phyloP scores from a whole-genome alignment of 2,329 filamentous ascomycete species.

The Nothophoma quercina region DNA sequence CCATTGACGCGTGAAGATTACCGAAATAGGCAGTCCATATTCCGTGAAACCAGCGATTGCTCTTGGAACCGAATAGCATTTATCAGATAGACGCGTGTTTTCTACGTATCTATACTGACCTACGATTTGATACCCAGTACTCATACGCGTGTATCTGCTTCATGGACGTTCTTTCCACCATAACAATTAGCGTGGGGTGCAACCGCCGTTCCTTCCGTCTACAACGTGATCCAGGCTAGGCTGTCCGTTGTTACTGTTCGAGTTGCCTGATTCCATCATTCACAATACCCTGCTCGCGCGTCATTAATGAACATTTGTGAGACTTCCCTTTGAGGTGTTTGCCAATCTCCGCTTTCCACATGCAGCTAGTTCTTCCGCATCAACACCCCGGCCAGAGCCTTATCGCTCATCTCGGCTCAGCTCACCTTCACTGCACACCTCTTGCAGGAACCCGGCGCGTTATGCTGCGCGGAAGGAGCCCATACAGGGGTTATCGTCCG shows the following conservation, averaged over 20 bases:
- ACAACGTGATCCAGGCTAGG: no score
- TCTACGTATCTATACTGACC: no score
- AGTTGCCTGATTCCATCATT: no score
- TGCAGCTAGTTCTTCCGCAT: conserved; percentile 3
- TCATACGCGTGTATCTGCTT: conserved; percentile 2
- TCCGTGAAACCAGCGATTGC: no score
- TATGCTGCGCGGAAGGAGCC: neutral
- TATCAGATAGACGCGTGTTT: conserved; percentile 9
- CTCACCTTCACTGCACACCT: neutral
- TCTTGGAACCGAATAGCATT: neutral
- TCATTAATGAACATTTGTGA: neutral
- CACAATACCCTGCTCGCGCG: no score
- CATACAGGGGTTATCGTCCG: neutral
- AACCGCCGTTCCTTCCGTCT: no score
- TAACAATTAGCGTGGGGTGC: neutral
- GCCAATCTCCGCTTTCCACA: conserved; percentile 5
- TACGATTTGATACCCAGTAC: neutral
- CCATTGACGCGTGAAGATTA: conserved; percentile 17
- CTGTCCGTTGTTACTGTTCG: neutral
- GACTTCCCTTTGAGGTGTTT: neutral
- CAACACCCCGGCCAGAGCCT: neutral
- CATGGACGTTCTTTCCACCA: neutral
- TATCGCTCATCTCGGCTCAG: neutral
- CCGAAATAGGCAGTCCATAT: neutral
- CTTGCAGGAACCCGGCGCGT: neutral